Base-by-base conservation (phyloP, 805 yeast genomes). In the Candida berthetii region DNA sequence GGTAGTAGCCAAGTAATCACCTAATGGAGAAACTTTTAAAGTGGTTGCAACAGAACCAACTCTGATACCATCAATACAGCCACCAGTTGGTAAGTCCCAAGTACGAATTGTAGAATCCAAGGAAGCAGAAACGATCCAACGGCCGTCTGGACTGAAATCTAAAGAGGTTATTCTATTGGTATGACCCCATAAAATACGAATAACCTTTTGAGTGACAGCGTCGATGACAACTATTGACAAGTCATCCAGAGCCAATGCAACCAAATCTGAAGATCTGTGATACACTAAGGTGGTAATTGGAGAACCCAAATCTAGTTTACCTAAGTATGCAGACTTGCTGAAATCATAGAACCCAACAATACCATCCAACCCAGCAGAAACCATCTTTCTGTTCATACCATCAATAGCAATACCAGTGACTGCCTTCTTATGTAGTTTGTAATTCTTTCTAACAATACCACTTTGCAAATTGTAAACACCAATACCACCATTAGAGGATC, bases 1-100 rank as follows among this genome's bases (percentile, higher is more conserved):
- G 0, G 95, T 72, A 0, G 98, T 90, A 1, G 97, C 98, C 42
- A 93, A 70, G 61, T 82, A 78, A 51, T 93, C 97, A 35, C 96
- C 96, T 42, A 80, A 71, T 2, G 95, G 95, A 14, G 96, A 85
- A 48, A 93, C 76, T 54, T 82, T 78, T 27, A 95, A 69, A 41
- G 76, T 69, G 0, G 97, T 88, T 3, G 84, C 95, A n/a, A 89
- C 90, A 50, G 72, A 78, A 2, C 83, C 79, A 20, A 93, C 72
- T 40, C 69, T 66, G 15, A 91, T 80, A 47, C 96, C 97, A 65
- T 93, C 99, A 43, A 93, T 88, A 62, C 98, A 91, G 1, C 90
- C 87, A 38, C 99, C 98, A 1, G 96, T 85, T 34, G 98, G 98
- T 45, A 93, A 74, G 61, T 93, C 98, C 98, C 98, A 93, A 1